Evolutionary conservation across 1,139 yeast species (phyloP).

Genomic region (Geotrichum restrictum): DNA sequence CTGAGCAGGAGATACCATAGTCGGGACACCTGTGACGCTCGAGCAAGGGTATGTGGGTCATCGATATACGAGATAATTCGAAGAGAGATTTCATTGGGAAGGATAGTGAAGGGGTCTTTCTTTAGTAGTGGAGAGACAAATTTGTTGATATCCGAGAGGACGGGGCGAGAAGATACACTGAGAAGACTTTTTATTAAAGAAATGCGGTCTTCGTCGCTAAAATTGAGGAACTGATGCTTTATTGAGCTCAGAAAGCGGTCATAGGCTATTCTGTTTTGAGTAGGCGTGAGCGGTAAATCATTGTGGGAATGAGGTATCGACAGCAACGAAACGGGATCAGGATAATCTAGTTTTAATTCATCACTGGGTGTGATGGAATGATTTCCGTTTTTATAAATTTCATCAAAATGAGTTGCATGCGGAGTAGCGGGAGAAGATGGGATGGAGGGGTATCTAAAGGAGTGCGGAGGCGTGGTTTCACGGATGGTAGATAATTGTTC

Average conservation of each 20-base stretch:
- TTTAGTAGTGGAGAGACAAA: constrained; percentile 73
- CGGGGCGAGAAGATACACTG: constrained; percentile 45
- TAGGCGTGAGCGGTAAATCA: constrained; percentile 9
- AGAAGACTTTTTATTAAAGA: constrained; percentile 16
- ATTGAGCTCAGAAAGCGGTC: constrained; percentile 14
- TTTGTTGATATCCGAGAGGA: constrained; percentile 64
- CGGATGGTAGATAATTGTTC: constrained; percentile 16
- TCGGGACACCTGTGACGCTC: constrained; percentile 45
- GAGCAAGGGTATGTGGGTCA: constrained; percentile 43
- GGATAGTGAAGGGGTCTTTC: constrained; percentile 76
- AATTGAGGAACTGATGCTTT: constrained; percentile 15
- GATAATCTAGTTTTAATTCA: constrained; percentile 3
- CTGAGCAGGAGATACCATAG: constrained; percentile 42
- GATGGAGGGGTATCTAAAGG: constrained; percentile 15
- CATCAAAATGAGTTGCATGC: constrained; percentile 18
- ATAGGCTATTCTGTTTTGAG: constrained; percentile 8
- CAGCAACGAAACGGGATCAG: neutral
- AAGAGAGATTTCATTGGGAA: constrained; percentile 80
- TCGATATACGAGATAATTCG: constrained; percentile 82
- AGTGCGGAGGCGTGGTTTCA: constrained; percentile 22
- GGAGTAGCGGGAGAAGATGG: constrained; percentile 23
- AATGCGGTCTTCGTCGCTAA: constrained; percentile 20
- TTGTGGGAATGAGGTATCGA: neutral
- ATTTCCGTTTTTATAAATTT: constrained; percentile 13
- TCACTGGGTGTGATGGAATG: constrained; percentile 14